Evolutionary conservation across 169 alveolate species (phyloP).

Genomic region (Plasmodium fragile): DNA sequence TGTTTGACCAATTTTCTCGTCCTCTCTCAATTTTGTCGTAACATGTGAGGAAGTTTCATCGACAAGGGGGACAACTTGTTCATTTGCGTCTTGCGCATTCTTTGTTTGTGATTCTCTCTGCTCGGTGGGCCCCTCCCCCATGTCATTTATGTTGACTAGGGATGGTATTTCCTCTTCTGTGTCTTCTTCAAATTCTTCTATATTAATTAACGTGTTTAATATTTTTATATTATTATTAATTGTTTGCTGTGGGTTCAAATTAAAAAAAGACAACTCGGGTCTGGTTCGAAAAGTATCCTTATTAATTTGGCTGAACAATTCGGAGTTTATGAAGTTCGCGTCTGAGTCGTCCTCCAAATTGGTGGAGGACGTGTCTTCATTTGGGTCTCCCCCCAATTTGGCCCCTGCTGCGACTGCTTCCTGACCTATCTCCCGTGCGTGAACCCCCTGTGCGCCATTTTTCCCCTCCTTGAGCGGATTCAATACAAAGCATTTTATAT

Average conservation of each 20-base stretch:
- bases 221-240: slow-evolving; percentile 68
- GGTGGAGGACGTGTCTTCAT: slow-evolving; percentile 9
- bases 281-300: slow-evolving; percentile 76
- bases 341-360: slow-evolving; percentile 35
- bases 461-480: slow-evolving; percentile 4
- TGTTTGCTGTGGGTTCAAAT: slow-evolving; percentile 68
- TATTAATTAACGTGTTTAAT: slow-evolving; percentile 41
- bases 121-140: not conserved
- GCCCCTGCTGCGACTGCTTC: not conserved
- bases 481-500: slow-evolving; percentile 54
- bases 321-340: slow-evolving; percentile 29
- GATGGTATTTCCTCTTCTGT: slow-evolving; percentile 58
- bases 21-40: not conserved
- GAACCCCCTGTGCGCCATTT: not conserved
- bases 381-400: not conserved
- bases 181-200: slow-evolving; percentile 64
- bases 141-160: slow-evolving; percentile 30
- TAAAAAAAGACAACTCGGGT: slow-evolving; percentile 75
- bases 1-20: not conserved
- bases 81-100: not conserved
- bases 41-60: not conserved
- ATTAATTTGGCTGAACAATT: slow-evolving; percentile 76
- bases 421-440: not conserved
- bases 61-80: not conserved
- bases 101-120: not conserved